phyloP scores from a whole-genome alignment of 768 basidiomycete genomes.

The Suillus clintonianus region DNA sequence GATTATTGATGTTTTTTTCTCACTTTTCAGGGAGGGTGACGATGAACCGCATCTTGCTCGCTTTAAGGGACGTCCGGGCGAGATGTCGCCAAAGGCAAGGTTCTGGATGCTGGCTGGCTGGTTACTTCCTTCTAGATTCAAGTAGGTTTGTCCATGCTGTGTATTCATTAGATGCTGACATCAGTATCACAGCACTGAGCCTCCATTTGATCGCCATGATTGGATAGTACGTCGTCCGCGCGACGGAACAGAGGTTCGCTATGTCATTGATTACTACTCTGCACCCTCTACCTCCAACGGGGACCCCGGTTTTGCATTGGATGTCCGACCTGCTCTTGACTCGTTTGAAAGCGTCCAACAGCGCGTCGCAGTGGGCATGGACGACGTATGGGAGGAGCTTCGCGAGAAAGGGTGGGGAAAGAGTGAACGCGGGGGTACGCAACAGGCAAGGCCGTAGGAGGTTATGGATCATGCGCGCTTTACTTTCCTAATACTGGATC shows the following conservation, averaged over 20 bases:
- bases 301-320: conserved; percentile 91
- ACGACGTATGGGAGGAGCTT: conserved; percentile 62
- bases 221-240: conserved; percentile 88
- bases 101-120: conserved; percentile 85
- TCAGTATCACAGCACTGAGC: conserved; percentile 62
- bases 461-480: neutral
- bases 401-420: conserved; percentile 31
- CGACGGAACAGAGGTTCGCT: conserved; percentile 83
- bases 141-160: conserved; percentile 48
- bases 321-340: conserved; percentile 94
- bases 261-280: conserved; percentile 86
- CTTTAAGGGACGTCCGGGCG: conserved; percentile 89
- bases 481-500: neutral
- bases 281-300: conserved; percentile 83
- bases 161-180: conserved; percentile 3
- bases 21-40: conserved; percentile 44
- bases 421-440: neutral
- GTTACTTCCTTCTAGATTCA: conserved; percentile 88
- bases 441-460: neutral
- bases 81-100: conserved; percentile 92
- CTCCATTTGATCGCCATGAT: conserved; percentile 97
- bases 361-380: conserved; percentile 68
- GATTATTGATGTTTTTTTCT: conserved; percentile 4
- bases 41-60: conserved; percentile 74
- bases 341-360: conserved; percentile 76